Evolutionary conservation across 345 rosid genomes (phyloP), one percentile per base, ranked within the genome.

Genomic region (Psidium friedrichsthalianum): DNA sequence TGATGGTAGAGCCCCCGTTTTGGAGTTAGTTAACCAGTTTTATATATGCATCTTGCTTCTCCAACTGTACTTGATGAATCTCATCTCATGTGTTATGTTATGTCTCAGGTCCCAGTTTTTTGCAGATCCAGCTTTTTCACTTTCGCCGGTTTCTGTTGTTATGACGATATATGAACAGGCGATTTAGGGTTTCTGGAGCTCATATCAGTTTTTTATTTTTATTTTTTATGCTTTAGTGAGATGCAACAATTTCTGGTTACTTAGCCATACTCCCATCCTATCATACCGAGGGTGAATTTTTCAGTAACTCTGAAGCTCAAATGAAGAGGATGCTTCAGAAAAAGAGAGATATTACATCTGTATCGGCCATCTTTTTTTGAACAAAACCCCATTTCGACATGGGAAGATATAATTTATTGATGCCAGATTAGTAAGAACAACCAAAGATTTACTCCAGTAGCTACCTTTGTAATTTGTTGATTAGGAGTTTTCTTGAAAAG

Each of bases 1-100:
- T 83, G 92, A 86, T 85, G 89, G 86, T 87, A 87, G 89, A 89
- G 87, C 88, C 89, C 57, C 57, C 58, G 36, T 27, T 84, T 74
- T 86, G 85, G 84, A 86, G 85, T 87, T 56, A 59, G 84, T 57
- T 52, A 85, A 57, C 49, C 44, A n/a, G 69, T 82, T 59, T 84
- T n/a, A 84, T 83, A 51, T 82, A 16, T 52, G 56, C 24, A 49
- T 44, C 54, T 27, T 69, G 24, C 47, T 36, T 69, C 78, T 32
- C 47, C 6, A 9, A 36, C 78, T 36, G 78, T 36, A 36, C 25
- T 69, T 36, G 47, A 36, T 69, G 24, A 36, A 69, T 69, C 78
- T 36, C 78, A 64, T 69, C 78, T 69, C 47, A 36, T 36, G 25
- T 69, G n/a, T n/a, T 64, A 16, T 32, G 76, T 40, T 32, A 9